Evolutionary conservation across 148 eudicot genomes (phyloP).

Genomic region (Rhododendron williamsianum): DNA sequence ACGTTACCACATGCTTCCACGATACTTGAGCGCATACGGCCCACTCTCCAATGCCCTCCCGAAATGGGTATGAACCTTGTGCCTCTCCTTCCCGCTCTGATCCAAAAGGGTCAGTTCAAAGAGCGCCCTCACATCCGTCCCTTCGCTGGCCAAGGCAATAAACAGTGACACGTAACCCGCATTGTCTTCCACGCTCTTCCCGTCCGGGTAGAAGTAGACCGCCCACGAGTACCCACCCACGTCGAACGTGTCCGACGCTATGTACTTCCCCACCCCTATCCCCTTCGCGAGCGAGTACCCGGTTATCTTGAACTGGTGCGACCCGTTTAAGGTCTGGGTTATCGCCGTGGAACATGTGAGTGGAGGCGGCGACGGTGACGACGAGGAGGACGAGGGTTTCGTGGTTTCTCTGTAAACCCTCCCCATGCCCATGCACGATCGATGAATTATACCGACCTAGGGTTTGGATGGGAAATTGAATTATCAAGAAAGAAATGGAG

Average conservation of each 20-base stretch:
- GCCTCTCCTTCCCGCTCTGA: conserved; percentile 37
- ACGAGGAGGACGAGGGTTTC: conserved; percentile 15
- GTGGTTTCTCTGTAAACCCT: conserved; percentile 27
- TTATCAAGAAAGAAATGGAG: background rate
- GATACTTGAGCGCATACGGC: conserved; percentile 30
- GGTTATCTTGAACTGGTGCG: conserved; percentile 20
- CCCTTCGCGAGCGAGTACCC: conserved; percentile 23
- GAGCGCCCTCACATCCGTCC: conserved; percentile 34
- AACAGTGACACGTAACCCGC: conserved; percentile 31
- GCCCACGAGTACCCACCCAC: conserved; percentile 39
- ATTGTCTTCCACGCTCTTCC: conserved; percentile 31
- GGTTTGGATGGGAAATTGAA: background rate
- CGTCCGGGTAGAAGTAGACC: conserved; percentile 39
- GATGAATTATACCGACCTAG: background rate
- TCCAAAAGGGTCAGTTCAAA: conserved; percentile 35
- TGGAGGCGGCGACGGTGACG: conserved; percentile 12
- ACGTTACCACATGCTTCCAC: conserved; percentile 38
- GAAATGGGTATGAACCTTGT: conserved; percentile 32
- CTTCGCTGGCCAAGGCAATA: conserved; percentile 36
- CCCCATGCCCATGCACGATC: conserved; percentile 27
- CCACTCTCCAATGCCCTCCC: conserved; percentile 34
- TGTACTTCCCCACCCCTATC: conserved; percentile 21
- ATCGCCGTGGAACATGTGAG: conserved; percentile 20
- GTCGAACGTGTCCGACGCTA: conserved; percentile 26
- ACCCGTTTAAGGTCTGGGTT: conserved; percentile 16